These are phyloP conservation scores for Sclerotinia subarctica DNA, from an alignment of 2,329 filamentous ascomycete genomes.

Conservation along the genomic window DNA sequence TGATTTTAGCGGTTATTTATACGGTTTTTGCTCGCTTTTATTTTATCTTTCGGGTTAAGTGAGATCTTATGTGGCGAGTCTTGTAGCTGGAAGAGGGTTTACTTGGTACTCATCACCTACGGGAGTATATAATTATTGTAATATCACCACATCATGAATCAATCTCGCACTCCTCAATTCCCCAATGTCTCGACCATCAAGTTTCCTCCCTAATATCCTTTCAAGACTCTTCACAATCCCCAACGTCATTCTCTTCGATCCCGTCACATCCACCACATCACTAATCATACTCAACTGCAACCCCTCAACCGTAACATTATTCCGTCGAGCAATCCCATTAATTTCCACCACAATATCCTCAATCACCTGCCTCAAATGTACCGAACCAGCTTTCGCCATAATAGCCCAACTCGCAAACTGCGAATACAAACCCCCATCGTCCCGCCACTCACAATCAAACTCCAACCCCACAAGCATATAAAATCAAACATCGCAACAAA, in stretches of 20 bases:
- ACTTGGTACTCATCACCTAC: too few relatives aligned
- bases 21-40: too few relatives aligned
- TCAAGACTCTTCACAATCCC: conserved; percentile 5
- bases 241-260: conserved; percentile 8
- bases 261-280: conserved; percentile 12
- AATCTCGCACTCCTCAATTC: background rate
- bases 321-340: background rate
- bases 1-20: too few relatives aligned
- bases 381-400: background rate
- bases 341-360: background rate
- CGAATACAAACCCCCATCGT: background rate
- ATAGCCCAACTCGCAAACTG: conserved; percentile 9
- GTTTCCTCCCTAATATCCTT: background rate
- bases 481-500: conserved; percentile 62
- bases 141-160: conserved; percentile 7
- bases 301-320: background rate
- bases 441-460: background rate
- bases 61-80: too few relatives aligned
- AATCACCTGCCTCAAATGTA: background rate
- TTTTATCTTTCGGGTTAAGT: too few relatives aligned
- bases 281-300: background rate
- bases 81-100: too few relatives aligned
- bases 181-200: conserved; percentile 8
- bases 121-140: too few relatives aligned
- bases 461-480: conserved; percentile 50